Evolutionary conservation across 768 basidiomycete genomes (phyloP).

Genomic region (Lentinus brumalis): DNA sequence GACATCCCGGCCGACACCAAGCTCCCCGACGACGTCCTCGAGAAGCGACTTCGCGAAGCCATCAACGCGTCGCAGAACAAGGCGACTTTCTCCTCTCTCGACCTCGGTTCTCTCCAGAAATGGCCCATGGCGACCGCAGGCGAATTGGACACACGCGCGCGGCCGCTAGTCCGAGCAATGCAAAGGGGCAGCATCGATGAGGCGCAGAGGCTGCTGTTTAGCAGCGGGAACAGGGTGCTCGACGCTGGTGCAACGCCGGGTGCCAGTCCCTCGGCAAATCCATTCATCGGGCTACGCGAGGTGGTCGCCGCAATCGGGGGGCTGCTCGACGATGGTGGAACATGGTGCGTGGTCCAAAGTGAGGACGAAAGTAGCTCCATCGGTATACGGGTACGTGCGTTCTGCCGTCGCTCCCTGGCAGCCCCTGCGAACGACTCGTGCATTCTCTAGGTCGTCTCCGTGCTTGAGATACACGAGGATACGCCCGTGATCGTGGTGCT

Average conservation of each 20-base stretch:
- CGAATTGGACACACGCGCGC: not conserved
- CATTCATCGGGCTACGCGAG: too few species aligned
- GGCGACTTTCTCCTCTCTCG: not conserved
- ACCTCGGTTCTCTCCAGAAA: not conserved
- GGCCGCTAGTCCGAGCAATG: not conserved
- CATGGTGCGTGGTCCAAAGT: too few species aligned
- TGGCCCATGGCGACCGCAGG: not conserved
- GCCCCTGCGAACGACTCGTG: not conserved
- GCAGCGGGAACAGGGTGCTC: too few species aligned
- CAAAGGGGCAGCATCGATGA: constrained; percentile 1
- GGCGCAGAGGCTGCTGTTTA: not conserved
- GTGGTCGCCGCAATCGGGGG: too few species aligned
- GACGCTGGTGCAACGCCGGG: too few species aligned
- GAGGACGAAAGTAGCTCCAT: too few species aligned
- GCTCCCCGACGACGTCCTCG: constrained; percentile 3
- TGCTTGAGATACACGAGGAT: constrained; percentile 3
- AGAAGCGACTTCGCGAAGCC: constrained; percentile 3
- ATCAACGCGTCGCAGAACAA: constrained; percentile 2
- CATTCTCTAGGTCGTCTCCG: constrained; percentile 6
- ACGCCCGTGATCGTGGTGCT: constrained; percentile 16
- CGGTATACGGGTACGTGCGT: too few species aligned
- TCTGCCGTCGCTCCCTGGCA: too few species aligned
- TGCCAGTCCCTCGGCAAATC: too few species aligned
- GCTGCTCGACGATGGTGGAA: too few species aligned
- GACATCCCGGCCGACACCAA: constrained; percentile 5